Base-by-base conservation (phyloP, 768 basidiomycete genomes). In the Leucocoprinus leucothites region DNA sequence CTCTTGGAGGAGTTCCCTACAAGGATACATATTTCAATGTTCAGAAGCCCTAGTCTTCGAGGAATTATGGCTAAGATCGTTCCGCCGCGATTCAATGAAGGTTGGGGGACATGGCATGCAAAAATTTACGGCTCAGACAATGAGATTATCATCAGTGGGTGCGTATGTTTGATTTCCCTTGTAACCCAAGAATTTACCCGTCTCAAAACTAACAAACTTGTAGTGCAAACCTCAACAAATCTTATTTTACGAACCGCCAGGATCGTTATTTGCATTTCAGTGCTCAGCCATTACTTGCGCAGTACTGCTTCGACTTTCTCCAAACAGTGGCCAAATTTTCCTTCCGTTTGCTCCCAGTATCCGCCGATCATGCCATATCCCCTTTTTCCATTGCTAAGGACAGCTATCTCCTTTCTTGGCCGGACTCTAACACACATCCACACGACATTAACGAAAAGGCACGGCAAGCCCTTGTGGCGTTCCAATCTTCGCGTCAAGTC, bases 41-140 rank as follows among this genome's bases (percentile, higher is more conserved):
- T 94, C 62, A 83, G 91, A 45, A 94, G 91, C 63, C 96, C 97
- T 0, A 89, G 84, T 49, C 77, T 98, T 25, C 78, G 84, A 16
- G 89, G 91, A 0, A 56, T 91, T 24, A 76, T 91, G 67, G 82
- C 89, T 26, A 80, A 77, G 53, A 57, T 96, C 25, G 86, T 98
- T 6, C 97, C 97, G 6, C 87, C 90, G 21, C 79, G 97, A 51
- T 97, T 93, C 71, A 96, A 99, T 63, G 97, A 99, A 72, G 97
- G 95, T 1, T 98, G 94, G 91, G 96, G 95, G 0, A 93, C 95
- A 1, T 98, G 95, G 95, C 97, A 98, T 67, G 88, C 92, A 3
- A 99, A 99, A 70, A 81, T 94, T 53, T 99, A 99, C 64, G 94
- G 93, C 18, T 87, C 82, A 0, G 97, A 99, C 66, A 87, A 98